phyloP scores from a whole-genome alignment of 345 rosid genomes.

The Ceriops zippeliana region DNA sequence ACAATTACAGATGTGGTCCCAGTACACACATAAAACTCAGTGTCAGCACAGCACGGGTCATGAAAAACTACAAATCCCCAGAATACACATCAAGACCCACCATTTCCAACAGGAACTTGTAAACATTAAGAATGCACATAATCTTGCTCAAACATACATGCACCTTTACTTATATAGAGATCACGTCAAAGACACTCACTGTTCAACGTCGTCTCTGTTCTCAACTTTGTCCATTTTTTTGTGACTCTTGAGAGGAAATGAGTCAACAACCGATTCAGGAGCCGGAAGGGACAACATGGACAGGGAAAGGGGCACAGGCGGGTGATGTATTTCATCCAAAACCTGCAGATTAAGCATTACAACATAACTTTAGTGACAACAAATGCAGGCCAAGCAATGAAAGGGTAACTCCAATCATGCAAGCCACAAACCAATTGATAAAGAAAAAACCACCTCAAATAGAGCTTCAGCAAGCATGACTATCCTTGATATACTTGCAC shows the following conservation, averaged over 20 bases:
- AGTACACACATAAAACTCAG: too few relatives aligned
- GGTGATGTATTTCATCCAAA: constrained; percentile 70
- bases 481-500: constrained; percentile 63
- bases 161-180: not conserved
- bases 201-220: constrained; percentile 37
- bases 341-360: constrained; percentile 39
- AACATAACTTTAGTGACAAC: constrained; percentile 10
- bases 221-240: constrained; percentile 33
- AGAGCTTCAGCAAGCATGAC: constrained; percentile 82
- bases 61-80: not conserved
- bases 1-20: too few relatives aligned
- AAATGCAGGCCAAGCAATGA: not conserved
- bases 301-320: constrained; percentile 48
- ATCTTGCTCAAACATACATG: not conserved
- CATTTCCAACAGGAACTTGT: too few relatives aligned
- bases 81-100: too few relatives aligned
- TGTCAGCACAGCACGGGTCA: not conserved
- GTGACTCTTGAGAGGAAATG: constrained; percentile 60
- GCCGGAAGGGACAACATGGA: constrained; percentile 55
- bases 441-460: constrained; percentile 51
- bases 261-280: constrained; percentile 62
- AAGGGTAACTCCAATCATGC: not conserved
- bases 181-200: constrained; percentile 39
- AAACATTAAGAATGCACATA: too few relatives aligned
- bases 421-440: constrained; percentile 2